Base-by-base conservation (phyloP, 441 rosid species). In the Rhodomyrtus psidioides region DNA sequence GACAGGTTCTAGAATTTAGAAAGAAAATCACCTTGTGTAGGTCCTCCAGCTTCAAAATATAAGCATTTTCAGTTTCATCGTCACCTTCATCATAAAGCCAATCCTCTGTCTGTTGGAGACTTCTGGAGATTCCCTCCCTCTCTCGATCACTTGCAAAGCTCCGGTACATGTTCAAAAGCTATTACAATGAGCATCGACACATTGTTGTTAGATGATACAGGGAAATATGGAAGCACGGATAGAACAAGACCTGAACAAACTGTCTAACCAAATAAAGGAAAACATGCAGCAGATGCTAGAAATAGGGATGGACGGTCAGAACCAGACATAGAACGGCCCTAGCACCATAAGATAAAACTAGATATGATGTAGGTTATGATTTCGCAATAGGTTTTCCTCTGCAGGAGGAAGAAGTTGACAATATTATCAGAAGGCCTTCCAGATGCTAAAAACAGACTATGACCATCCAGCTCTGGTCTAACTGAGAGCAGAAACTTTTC, bases 11-110 rank as follows among this genome's bases (percentile, higher is more conserved):
- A 84, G 83, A 12, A 59, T 56, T 42, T 59, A 81, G 83, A 28
- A 58, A 84, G 54, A 84, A 79, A 82, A n/a, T 83, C 85, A 93
- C 97, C 96, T 90, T 91, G 87, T 90, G 91, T 30, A 94, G 92
- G 84, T 92, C 92, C 49, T 92, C 90, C 46, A 94, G 85, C 88
- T 93, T 94, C 85, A 84, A 88, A 27, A 90, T 60, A 82, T 94
- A 93, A 55, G 92, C 92, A 86, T 83, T 88, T 88, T 91, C 94
- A 57, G 96, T 84, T 93, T 94, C 96, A 88, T 94, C 97, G 56
- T 87, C 91, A 24, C 97, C 97, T 85, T 94, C 96, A 81, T 93
- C 95, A 46, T 93, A 94, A 57, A 94, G 93, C 97, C 96, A 94
- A 24, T 94, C 94, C 88, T 92, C 93, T 16, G 94, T 92, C 91